Conservation (phyloP, 2,329 filamentous ascomycete genomes). For the Diaporthe caulivora region DNA sequence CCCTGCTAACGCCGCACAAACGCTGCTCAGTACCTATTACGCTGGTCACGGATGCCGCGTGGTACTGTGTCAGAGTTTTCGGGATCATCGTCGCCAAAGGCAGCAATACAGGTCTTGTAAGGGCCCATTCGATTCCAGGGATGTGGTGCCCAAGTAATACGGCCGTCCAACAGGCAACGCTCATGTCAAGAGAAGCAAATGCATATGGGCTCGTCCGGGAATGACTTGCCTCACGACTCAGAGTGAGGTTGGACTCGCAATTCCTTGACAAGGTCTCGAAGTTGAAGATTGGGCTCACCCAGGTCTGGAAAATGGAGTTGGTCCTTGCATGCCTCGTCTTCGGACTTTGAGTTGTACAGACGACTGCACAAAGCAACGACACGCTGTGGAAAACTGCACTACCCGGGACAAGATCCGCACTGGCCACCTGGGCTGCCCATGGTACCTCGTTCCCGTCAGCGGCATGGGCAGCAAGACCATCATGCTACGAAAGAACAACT, state of each 20-base stretch:
- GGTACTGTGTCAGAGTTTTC: not conserved
- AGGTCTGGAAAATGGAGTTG: not conserved
- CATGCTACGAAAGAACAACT: not conserved
- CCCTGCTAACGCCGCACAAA: not conserved
- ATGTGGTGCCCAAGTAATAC: not conserved
- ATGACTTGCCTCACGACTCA: not conserved
- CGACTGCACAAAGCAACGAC: not conserved
- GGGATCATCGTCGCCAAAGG: not conserved
- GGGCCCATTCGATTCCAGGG: not conserved
- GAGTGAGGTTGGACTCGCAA: not conserved
- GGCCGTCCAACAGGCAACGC: not conserved
- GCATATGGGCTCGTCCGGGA: not conserved
- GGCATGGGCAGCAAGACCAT: not conserved
- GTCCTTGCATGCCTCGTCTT: not conserved
- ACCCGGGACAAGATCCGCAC: constrained; percentile 3
- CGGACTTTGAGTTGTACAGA: not conserved
- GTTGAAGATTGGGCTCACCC: not conserved
- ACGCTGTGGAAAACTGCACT: not conserved
- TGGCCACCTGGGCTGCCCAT: not conserved
- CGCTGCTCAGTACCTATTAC: not conserved
- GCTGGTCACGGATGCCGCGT: not conserved
- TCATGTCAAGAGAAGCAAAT: not conserved
- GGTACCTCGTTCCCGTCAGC: not conserved
- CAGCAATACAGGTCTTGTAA: not conserved
- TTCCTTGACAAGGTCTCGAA: not conserved